Percentiles rank a stretch among this genome's conserved stretches.
phyloP scores from a whole-genome alignment of 106 monocot species.

The Dendrobium catenatum region DNA sequence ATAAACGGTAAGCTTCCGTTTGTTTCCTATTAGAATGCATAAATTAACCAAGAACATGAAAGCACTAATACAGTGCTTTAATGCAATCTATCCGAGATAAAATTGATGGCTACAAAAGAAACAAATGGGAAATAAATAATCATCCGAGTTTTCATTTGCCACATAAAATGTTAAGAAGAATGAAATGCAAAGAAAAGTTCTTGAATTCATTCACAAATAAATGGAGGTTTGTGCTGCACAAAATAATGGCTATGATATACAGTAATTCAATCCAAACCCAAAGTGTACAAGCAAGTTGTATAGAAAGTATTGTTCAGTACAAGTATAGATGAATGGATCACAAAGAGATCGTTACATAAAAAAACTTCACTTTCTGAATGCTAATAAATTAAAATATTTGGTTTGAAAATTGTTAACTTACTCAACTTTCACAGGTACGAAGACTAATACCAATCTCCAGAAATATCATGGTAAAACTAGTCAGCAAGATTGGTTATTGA shows the following conservation, averaged over 20 bases:
- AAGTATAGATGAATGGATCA: background rate
- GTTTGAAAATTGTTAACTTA: background rate
- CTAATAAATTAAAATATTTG: background rate
- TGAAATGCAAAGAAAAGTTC: too few species aligned
- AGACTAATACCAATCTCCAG: background rate
- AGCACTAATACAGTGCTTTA: too few species aligned
- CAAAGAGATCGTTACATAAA: background rate
- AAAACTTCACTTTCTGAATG: background rate
- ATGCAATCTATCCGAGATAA: too few species aligned
- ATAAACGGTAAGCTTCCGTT: too few species aligned
- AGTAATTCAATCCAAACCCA: too few species aligned
- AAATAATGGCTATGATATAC: too few species aligned
- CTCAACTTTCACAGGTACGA: background rate
- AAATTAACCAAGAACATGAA: too few species aligned
- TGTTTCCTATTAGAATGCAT: too few species aligned
- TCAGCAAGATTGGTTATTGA: background rate
- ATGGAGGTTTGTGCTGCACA: background rate
- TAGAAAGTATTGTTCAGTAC: background rate
- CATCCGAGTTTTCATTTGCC: too few species aligned
- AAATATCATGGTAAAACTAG: background rate
- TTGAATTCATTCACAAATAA: background rate
- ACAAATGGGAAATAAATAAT: too few species aligned
- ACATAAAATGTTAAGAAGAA: too few species aligned
- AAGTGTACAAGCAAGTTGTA: background rate
- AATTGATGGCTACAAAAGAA: too few species aligned